Conservation (phyloP, 192 early-diverging fungal genomes). For the Podila epicladia region DNA sequence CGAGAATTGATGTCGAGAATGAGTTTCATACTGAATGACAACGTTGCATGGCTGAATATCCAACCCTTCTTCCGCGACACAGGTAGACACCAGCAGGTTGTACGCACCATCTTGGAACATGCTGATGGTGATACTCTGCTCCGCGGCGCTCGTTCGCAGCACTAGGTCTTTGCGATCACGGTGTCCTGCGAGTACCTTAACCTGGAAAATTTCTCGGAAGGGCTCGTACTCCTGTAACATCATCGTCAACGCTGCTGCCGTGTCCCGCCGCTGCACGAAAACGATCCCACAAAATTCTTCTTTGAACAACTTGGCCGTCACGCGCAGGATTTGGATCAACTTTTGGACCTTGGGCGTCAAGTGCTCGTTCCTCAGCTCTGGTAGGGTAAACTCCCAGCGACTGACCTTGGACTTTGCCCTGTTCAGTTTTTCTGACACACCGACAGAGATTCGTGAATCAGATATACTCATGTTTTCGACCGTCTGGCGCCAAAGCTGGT, state of each 20-base stretch:
- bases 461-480: slow-evolving; percentile 51
- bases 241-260: slow-evolving; percentile 65
- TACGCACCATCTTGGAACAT: slow-evolving; percentile 72
- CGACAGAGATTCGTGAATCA: slow-evolving; percentile 7
- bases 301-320: slow-evolving; percentile 1
- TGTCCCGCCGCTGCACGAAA: slow-evolving; percentile 80
- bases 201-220: slow-evolving; percentile 55
- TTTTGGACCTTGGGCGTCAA: slow-evolving; percentile 77
- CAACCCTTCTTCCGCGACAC: slow-evolving; percentile 95
- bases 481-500: slow-evolving; percentile 69
- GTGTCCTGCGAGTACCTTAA: slow-evolving; percentile 71
- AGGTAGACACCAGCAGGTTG: slow-evolving; percentile 90
- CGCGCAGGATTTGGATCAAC: slow-evolving; percentile 69
- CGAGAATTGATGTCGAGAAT: neutral
- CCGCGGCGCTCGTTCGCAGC: slow-evolving; percentile 54
- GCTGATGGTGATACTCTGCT: slow-evolving; percentile 69
- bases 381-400: neutral
- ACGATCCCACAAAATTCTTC: slow-evolving; percentile 87
- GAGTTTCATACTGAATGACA: slow-evolving; percentile 70
- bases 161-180: slow-evolving; percentile 49
- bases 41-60: slow-evolving; percentile 94
- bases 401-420: slow-evolving; percentile 18
- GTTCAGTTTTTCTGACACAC: slow-evolving; percentile 7
- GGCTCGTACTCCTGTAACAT: slow-evolving; percentile 66
- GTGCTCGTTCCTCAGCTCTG: neutral